Conservation (phyloP, 2,329 filamentous ascomycete species). For the Calonectria pseudoreteaudii region DNA sequence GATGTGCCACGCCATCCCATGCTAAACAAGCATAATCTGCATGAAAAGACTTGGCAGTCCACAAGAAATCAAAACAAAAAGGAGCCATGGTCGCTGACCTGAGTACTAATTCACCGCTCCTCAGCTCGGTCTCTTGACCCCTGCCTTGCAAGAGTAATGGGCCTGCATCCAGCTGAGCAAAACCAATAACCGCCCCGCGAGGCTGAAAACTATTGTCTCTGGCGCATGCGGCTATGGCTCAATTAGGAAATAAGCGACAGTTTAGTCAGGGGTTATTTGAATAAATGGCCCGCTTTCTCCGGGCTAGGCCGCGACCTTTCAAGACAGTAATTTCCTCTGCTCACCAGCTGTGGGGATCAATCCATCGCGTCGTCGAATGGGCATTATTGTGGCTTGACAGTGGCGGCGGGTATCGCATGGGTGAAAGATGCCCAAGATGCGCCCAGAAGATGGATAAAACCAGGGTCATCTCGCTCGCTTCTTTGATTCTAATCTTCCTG, state of each 20-base stretch:
- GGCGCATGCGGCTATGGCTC: background rate
- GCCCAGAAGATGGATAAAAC: background rate
- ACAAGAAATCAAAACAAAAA: background rate
- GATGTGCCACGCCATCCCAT: background rate
- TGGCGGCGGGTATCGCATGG: background rate
- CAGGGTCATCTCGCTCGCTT: background rate
- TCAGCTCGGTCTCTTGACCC: background rate
- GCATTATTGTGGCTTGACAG: background rate
- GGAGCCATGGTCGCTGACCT: background rate
- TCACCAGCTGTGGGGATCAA: background rate
- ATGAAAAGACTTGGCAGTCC: background rate
- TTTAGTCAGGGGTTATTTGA: background rate
- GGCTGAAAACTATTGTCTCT: background rate
- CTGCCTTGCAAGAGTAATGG: background rate
- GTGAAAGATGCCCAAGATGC: background rate
- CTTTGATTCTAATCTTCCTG: background rate
- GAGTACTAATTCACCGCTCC: background rate
- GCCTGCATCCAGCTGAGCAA: background rate
- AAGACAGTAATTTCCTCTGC: background rate
- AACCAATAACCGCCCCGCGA: background rate
- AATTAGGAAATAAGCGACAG: background rate
- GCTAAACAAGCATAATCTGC: background rate
- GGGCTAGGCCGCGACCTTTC: background rate
- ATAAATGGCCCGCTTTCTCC: background rate
- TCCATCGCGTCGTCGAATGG: background rate